Percentiles rank a stretch among this genome's conserved stretches.
phyloP scores from a whole-genome alignment of 352 stramenopile species.

The Phytophthora fragariaefolia region DNA sequence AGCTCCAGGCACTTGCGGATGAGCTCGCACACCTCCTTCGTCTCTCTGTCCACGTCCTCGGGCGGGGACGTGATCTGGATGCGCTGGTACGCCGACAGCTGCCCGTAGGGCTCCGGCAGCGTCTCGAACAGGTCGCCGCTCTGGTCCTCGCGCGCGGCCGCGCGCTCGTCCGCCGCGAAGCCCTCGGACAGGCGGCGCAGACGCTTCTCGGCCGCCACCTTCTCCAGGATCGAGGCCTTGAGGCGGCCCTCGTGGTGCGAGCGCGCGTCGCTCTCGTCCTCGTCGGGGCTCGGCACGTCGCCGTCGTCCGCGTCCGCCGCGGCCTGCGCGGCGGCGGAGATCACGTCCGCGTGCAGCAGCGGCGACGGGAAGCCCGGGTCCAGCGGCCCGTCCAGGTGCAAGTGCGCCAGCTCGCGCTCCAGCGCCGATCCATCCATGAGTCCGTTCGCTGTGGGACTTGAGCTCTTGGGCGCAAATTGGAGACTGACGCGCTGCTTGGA shows the following conservation, averaged over 20 bases:
- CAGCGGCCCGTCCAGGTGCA: conserved; percentile 20
- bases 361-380: conserved; percentile 23
- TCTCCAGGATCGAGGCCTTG: conserved; percentile 81
- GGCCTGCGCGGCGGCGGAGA: conserved; percentile 29
- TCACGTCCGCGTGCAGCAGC: conserved; percentile 37
- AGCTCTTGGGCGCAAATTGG: too few relatives aligned
- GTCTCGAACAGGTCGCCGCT: conserved; percentile 72
- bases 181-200: conserved; percentile 63
- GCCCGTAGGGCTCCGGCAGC: conserved; percentile 80
- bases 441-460: too few relatives aligned
- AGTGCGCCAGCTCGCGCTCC: conserved; percentile 23
- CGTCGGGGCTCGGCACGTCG: conserved; percentile 41
- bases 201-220: conserved; percentile 75
- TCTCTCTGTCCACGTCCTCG: conserved; percentile 78
- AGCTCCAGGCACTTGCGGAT: conserved; percentile 80
- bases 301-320: conserved; percentile 27
- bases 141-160: conserved; percentile 30
- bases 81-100: conserved; percentile 73
- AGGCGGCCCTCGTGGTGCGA: conserved; percentile 68
- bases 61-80: conserved; percentile 77
- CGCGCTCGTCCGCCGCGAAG: conserved; percentile 31
- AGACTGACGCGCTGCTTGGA: too few relatives aligned
- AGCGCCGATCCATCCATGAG: conserved; percentile 19
- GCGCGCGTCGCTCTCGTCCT: conserved; percentile 40
- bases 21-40: conserved; percentile 77